Evolutionary conservation across 1,284 basidiomycete genomes (phyloP), one percentile per base, ranked within the genome.

Genomic region (Vanrija sp.): DNA sequence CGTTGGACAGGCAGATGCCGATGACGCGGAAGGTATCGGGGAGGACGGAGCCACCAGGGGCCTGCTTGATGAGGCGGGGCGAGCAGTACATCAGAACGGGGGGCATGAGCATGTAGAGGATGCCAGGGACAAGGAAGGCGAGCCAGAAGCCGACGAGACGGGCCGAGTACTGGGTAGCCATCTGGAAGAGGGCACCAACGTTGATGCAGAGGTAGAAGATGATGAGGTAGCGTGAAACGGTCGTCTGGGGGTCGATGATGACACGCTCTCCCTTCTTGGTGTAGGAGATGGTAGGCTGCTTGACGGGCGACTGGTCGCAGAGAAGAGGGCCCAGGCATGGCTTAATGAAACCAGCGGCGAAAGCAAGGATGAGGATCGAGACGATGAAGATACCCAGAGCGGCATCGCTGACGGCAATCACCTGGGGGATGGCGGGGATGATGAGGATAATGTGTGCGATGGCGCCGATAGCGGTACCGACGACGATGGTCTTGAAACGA

Each of bases 401-500:
- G 25, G 62, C 65, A 34, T 67, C 51, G 18, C 57, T 54, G 18
- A 66, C 52, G 2, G 55, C 34, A 47, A 78, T 68, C 44, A 78
- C 69, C 7, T 50, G 46, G 0, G 76, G 76, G 48, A 76, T 70
- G 43, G 73, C 68, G 15, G 70, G 62, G 42, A 73, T 64, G 53
- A 70, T 63, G 38, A 74, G 63, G 51, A 73, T 51, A 44, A 73
- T 45, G 58, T 76, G 72, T 18, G 72, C 64, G 43, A 73, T 23
- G 26, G 54, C 57, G 40, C 74, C 74, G 44, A 75, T 48, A 26
- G 52, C 54, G 9, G 60, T 66, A 43, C 75, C 75, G 54, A 82
- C 73, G 59, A 80, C 81, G 59, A 88, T 81, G 1, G 87, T 87
- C 72, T 86, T 87, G 80, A 82, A 89, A 23, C 87, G 83, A 44